phyloP scores from a whole-genome alignment of 2,329 filamentous ascomycete genomes.

The Ophiostoma sp. region DNA sequence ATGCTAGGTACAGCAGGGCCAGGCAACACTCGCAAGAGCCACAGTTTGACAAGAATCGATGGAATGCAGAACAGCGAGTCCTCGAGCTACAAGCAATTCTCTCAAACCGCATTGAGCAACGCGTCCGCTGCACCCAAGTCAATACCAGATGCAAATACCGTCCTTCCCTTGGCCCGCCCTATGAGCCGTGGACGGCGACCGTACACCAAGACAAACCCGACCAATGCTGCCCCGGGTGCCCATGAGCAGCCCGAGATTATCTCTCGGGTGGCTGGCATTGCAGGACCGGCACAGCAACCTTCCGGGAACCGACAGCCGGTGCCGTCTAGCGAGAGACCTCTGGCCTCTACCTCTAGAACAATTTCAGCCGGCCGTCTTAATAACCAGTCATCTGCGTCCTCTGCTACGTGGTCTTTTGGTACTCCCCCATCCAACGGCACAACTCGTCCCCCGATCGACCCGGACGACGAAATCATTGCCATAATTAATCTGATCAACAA shows the following conservation, averaged over 20 bases:
- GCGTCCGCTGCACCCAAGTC: neutral
- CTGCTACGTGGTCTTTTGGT: neutral
- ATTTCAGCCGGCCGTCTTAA: neutral
- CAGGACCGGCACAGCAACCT: neutral
- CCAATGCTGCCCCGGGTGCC: neutral
- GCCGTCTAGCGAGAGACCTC: neutral
- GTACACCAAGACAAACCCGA: slow-evolving; percentile 4
- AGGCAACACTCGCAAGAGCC: neutral
- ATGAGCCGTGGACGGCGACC: slow-evolving; percentile 26
- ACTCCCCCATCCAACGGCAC: neutral
- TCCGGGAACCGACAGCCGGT: neutral
- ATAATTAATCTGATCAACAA: slow-evolving; percentile 23
- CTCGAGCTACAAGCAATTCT: neutral
- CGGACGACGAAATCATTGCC: slow-evolving; percentile 25
- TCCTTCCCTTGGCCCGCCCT: slow-evolving; percentile 14
- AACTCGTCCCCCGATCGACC: neutral
- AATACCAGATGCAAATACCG: neutral
- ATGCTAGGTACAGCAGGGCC: neutral
- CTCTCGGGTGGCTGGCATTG: neutral
- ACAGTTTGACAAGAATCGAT: neutral
- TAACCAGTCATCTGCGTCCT: neutral
- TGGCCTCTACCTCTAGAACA: neutral
- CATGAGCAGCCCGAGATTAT: neutral
- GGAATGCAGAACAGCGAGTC: neutral
- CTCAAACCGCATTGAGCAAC: neutral